Evolutionary conservation across 192 early-diverging fungal species (phyloP), one percentile per base, ranked within the genome.

Genomic region (Gaertneriomyces sp.): DNA sequence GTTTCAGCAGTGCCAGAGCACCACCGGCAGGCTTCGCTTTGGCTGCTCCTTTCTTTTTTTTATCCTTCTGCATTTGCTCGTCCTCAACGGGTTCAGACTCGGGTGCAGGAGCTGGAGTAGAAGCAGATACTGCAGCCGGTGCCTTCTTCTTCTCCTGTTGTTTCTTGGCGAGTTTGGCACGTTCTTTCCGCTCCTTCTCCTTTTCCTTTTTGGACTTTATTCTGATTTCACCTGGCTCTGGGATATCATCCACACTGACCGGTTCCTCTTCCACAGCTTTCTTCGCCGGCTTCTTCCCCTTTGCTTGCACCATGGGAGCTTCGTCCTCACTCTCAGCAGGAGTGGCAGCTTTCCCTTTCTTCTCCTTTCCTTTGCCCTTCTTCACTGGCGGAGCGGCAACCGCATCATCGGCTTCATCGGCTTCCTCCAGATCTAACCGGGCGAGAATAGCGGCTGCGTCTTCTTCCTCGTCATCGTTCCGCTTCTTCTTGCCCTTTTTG

Each of bases 171-270:
- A 83, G 78, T 75, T 89, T 89, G 61, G 82, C 79, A 17, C 79
- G 80, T 63, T 90, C 87, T 78, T 92, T 92, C 65, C 90, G 86
- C 61, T 91, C 82, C 64, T 81, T 81, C 67, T 93, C 91, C 76
- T 93, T 93, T 60, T 93, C 91, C 72, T 91, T 92, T 71, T 93
- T 93, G 45, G 89, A 86, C 74, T 91, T 86, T 39, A 90, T 80
- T 63, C 78, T 74, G 49, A 61, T 61, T 8, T 62, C 79, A 19
- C 76, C 76, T 16, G 74, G 74, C 19, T 79, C 77, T 7, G 64
- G 59, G 5, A 73, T 75, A 12, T 80, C 81, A 40, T 74, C 75
- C 12, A 64, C 68, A 52, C 71, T 71, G 6, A 70, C 75, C 49
- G 66, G 45, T 0, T 47, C 64, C 16, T n/a, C 53, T 7, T 63